Base-by-base conservation (phyloP, 148 eudicot genomes). In the Camellia japonica region DNA sequence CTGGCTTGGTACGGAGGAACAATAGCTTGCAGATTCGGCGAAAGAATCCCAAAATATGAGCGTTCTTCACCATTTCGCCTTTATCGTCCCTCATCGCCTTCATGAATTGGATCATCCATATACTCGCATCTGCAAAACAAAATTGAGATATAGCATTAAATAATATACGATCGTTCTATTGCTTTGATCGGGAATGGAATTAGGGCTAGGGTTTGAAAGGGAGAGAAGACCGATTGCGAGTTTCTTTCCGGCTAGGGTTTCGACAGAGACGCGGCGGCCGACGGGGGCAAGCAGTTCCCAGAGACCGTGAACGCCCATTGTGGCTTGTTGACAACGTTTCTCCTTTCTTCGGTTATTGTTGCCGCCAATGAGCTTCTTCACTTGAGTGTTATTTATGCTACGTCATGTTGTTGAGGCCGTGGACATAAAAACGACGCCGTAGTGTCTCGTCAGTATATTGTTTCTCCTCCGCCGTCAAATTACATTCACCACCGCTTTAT, bases 221-320 rank as follows among this genome's bases (percentile, higher is more conserved):
- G 20, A 80, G 11, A 49, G 68, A 7, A 42, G 78, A 96, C 99
- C 99, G 81, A 96, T 93, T 0, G 99, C 98, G 47, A 96, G 93
- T 78, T 91, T 91, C 58, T 93, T 93, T 0, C 98, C 98, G 88
- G 99, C 83, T 68, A 96, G 91, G 43, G 99, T 93, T 86, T 96
- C 99, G 86, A 96, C 98, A 83, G 97, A 92, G 82, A 96, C 98
- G n/a, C 99, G 98, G 74, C 98, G 97, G 78, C 99, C 99, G 71
- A 96, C 99, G 80, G 99, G 98, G 44, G 99, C 84, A 7, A 96
- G 87, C 54, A 96, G 97, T 51, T 96, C 98, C 99, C 99, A 96
- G 1, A 96, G 87, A 47, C 91, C 90, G 80, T 96, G 99, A 46
- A 96, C 99, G 52, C 99, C 99, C 99, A 96, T 81, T 89, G 20